A percentile compares a stretch with the other conserved stretches of the same genome.
Conservation (phyloP, 352 stramenopile genomes). For the Globisporangium radiosum region DNA sequence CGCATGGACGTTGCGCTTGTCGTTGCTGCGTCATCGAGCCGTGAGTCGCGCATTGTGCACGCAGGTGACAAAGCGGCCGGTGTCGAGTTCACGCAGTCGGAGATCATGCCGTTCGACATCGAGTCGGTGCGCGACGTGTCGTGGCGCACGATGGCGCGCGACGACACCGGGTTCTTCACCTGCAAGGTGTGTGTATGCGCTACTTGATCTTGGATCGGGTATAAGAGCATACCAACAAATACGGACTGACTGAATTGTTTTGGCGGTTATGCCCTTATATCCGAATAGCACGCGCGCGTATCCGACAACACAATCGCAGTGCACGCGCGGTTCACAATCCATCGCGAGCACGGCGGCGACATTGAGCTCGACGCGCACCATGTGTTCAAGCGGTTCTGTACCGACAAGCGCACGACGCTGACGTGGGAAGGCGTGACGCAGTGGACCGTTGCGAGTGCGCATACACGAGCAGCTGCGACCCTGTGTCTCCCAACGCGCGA, state of each 20-base stretch:
- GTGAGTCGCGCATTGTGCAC: slow-evolving; percentile 8
- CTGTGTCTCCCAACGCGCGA: slow-evolving; percentile 7
- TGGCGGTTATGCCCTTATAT: not conserved
- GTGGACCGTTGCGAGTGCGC: not conserved
- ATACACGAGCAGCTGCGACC: not conserved
- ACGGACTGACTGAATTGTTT: not conserved
- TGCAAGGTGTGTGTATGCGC: slow-evolving; percentile 3
- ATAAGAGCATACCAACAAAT: not conserved
- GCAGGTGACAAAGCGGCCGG: slow-evolving; percentile 3
- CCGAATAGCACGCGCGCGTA: not conserved
- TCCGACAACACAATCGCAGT: slow-evolving; percentile 6
- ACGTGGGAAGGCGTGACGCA: slow-evolving; percentile 11
- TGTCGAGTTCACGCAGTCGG: slow-evolving; percentile 9
- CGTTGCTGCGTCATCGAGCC: not conserved
- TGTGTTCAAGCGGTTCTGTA: slow-evolving; percentile 7
- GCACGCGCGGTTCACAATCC: slow-evolving; percentile 4
- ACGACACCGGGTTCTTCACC: not conserved
- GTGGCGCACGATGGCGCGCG: slow-evolving; percentile 6
- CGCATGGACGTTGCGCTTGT: not conserved
- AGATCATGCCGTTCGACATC: slow-evolving; percentile 7
- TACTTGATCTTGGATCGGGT: not conserved
- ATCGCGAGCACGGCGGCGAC: slow-evolving; percentile 3
- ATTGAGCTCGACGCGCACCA: slow-evolving; percentile 6
- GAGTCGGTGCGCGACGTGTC: slow-evolving; percentile 5
- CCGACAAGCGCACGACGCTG: not conserved